Percentiles rank a stretch among this genome's conserved stretches.
Conservation (phyloP, 371 early-diverging fungal genomes). For the Mucor circinelloides region DNA sequence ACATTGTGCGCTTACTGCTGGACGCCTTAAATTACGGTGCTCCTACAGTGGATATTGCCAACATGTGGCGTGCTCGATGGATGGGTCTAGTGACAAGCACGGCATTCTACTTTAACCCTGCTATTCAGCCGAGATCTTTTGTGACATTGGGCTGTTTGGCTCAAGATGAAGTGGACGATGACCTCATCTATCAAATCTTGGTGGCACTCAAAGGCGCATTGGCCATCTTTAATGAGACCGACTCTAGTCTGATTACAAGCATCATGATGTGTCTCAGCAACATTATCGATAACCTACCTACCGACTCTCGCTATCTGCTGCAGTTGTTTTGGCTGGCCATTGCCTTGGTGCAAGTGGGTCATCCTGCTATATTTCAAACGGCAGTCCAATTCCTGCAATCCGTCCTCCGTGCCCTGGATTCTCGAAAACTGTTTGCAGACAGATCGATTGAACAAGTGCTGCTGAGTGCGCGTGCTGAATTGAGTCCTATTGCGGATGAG, state of each 20-base stretch:
- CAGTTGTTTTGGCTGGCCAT: slow-evolving; percentile 91
- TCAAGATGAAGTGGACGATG: slow-evolving; percentile 86
- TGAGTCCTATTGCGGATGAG: slow-evolving; percentile 65
- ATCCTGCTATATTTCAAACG: slow-evolving; percentile 73
- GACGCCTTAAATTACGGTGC: slow-evolving; percentile 82
- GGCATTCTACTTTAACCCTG: slow-evolving; percentile 92
- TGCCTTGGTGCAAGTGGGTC: slow-evolving; percentile 84
- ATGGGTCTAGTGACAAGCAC: slow-evolving; percentile 89
- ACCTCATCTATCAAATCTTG: slow-evolving; percentile 85
- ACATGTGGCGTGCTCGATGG: slow-evolving; percentile 89
- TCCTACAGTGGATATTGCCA: slow-evolving; percentile 69
- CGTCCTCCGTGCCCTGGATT: slow-evolving; percentile 75
- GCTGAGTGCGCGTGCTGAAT: slow-evolving; percentile 66
- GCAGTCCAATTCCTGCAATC: slow-evolving; percentile 73
- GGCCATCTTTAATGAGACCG: slow-evolving; percentile 79
- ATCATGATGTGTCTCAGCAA: slow-evolving; percentile 88
- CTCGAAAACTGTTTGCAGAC: slow-evolving; percentile 67
- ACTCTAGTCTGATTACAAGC: slow-evolving; percentile 74
- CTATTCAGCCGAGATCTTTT: slow-evolving; percentile 92
- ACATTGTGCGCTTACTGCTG: slow-evolving; percentile 75
- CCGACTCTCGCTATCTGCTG: slow-evolving; percentile 74
- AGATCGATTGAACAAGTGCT: slow-evolving; percentile 68
- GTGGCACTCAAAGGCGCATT: slow-evolving; percentile 86
- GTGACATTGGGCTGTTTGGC: slow-evolving; percentile 92
- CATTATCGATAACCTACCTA: slow-evolving; percentile 79